Evolutionary conservation across 176 grass and related monocot species (phyloP), one percentile per base, ranked within the genome.

Genomic region (Cymbopogon citratus): DNA sequence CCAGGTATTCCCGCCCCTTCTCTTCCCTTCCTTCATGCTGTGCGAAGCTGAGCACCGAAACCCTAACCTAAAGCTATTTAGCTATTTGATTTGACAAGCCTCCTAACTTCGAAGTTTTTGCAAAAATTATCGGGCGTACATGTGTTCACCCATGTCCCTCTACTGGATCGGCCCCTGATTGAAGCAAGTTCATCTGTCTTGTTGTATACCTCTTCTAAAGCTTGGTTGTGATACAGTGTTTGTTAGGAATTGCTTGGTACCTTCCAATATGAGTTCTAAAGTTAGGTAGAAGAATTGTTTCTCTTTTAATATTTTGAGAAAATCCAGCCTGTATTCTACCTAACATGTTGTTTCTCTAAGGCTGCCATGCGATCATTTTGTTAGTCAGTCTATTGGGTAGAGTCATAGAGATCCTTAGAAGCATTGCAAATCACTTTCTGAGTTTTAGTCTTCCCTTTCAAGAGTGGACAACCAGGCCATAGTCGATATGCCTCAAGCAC

Each of bases 331-430:
- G 46, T 79, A 28, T 27, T 79, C 48, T 51, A 90, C 84, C 83
- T 86, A 83, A 74, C 84, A 79, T 62, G 59, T 81, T 86, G 35
- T 40, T 78, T 69, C 48, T 57, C 12, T 67, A 79, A 41, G 74
- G 83, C 59, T 90, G 74, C 27, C 73, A 59, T 82, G n/a, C 57
- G 65, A 75, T 90, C 36, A 74, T 83, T 83, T 86, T 21, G 66
- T 82, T 86, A n/a, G 83, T 86, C 67, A 24, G 46, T 90, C 78
- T 60, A 67, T 82, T 73, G 12, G 66, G 67, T 46, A 46, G 44
- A 46, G 12, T 46, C 44, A 46, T 73, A 77, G 66, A 71, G 40
- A 90, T 78, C 66, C 59, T 60, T 90, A 74, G 60, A 86, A 78
- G 74, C 60, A 82, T 78, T 67, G 63, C 16, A 46, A 41, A 28